These are phyloP conservation scores for Trebouxia sp. DNA, from an alignment of 139 green algal genomes.

Conservation along the genomic window DNA sequence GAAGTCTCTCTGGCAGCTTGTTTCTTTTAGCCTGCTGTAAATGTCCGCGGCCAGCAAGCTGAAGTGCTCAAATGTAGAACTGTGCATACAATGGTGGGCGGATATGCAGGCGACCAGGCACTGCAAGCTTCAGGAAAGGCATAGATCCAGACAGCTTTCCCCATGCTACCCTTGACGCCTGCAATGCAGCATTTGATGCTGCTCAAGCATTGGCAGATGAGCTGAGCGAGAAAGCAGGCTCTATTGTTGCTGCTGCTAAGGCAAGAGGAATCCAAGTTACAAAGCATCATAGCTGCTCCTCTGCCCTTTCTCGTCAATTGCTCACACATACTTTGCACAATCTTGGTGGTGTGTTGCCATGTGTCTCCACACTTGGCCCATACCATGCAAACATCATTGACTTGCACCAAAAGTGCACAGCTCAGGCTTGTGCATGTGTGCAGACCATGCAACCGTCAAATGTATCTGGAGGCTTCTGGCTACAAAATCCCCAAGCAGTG, in stretches of 20 bases:
- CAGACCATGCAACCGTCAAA: background rate
- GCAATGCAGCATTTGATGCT: background rate
- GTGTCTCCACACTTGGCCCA: too few relatives aligned
- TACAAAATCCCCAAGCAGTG: background rate
- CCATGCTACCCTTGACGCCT: background rate
- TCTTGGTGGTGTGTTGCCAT: too few relatives aligned
- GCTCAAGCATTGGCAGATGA: background rate
- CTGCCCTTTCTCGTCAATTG: too few relatives aligned
- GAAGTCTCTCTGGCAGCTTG: background rate
- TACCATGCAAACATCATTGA: too few relatives aligned
- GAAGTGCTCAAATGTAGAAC: too few relatives aligned
- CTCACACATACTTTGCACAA: too few relatives aligned
- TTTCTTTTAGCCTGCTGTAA: too few relatives aligned
- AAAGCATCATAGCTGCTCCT: too few relatives aligned
- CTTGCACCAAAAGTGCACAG: too few relatives aligned
- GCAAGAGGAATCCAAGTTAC: too few relatives aligned
- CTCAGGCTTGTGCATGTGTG: too few relatives aligned
- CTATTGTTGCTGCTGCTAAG: background rate
- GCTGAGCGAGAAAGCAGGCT: background rate
- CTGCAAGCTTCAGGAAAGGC: background rate
- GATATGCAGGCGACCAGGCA: background rate
- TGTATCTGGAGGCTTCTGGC: conserved; percentile 10
- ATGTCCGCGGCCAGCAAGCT: too few relatives aligned
- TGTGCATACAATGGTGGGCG: background rate
- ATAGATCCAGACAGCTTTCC: background rate